phyloP scores from a whole-genome alignment of 495 filamentous ascomycete species.

The Aspergillus asperescens region DNA sequence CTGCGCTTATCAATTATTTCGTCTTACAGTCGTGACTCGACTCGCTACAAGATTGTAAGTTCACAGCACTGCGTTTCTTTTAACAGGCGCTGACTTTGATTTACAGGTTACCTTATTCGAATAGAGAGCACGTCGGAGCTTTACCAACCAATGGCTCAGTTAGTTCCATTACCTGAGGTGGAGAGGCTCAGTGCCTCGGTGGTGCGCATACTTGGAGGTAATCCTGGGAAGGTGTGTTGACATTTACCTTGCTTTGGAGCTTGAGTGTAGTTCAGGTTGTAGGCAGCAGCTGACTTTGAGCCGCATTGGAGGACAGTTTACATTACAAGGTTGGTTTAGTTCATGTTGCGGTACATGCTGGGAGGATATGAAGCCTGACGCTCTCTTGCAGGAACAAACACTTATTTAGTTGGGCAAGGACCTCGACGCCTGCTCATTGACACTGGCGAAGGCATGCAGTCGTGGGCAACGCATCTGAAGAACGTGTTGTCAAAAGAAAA shows the following conservation, averaged over 20 bases:
- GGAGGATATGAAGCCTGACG: background rate
- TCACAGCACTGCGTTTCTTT: no score
- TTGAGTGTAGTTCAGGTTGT: background rate
- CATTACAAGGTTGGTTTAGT: slow-evolving; percentile 43
- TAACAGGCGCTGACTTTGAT: background rate
- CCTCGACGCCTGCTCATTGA: slow-evolving; percentile 67
- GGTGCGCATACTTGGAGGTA: slow-evolving; percentile 73
- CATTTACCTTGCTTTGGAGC: background rate
- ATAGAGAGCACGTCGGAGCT: background rate
- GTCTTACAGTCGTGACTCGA: background rate
- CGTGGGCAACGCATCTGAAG: slow-evolving; percentile 56
- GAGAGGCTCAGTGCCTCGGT: slow-evolving; percentile 60
- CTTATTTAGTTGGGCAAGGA: slow-evolving; percentile 74
- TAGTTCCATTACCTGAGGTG: slow-evolving; percentile 55
- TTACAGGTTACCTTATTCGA: background rate
- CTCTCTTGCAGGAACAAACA: slow-evolving; percentile 65
- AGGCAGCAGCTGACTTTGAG: background rate
- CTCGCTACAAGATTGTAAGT: background rate
- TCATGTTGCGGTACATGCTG: background rate
- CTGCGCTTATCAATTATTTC: background rate
- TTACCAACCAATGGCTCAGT: slow-evolving; percentile 37
- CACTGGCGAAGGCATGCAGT: slow-evolving; percentile 64
- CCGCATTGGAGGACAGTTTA: slow-evolving; percentile 34
- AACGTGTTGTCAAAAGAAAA: slow-evolving; percentile 59
- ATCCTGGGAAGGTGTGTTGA: slow-evolving; percentile 64